Evolutionary conservation across 2,329 filamentous ascomycete genomes (phyloP).

Genomic region (Alternaria sp.): DNA sequence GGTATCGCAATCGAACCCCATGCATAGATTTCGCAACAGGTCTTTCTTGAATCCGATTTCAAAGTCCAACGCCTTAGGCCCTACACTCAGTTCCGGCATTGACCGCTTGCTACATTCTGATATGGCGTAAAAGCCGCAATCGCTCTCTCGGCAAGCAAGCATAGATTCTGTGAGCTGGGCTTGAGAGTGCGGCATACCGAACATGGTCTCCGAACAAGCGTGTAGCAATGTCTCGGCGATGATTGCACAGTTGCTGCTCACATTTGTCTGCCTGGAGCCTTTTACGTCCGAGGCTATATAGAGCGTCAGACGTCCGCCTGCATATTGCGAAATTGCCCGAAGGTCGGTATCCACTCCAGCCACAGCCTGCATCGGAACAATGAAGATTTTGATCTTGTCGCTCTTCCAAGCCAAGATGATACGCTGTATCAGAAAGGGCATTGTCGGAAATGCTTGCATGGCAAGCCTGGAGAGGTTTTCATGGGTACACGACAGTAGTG

Average conservation of each 20-base stretch:
- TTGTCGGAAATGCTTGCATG: conserved; percentile 57
- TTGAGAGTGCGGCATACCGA: conserved; percentile 44
- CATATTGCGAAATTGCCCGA: conserved; percentile 47
- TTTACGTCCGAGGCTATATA: conserved; percentile 45
- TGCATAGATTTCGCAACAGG: conserved; percentile 57
- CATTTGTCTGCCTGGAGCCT: conserved; percentile 35
- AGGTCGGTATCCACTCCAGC: conserved; percentile 46
- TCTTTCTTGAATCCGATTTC: conserved; percentile 51
- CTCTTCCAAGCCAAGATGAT: conserved; percentile 46
- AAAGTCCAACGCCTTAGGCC: conserved; percentile 29
- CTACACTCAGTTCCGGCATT: conserved; percentile 37
- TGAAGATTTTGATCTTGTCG: conserved; percentile 43
- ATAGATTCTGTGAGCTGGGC: conserved; percentile 46
- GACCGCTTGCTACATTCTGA: conserved; percentile 47
- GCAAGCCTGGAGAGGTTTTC: conserved; percentile 45
- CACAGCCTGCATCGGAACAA: conserved; percentile 46
- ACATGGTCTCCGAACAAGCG: conserved; percentile 45
- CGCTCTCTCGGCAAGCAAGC: conserved; percentile 33
- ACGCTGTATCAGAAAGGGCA: conserved; percentile 43
- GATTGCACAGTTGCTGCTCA: conserved; percentile 44
- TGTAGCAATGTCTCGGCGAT: conserved; percentile 49
- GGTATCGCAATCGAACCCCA: conserved; percentile 60
- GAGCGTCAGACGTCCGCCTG: conserved; percentile 39
- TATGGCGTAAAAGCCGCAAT: conserved; percentile 32
- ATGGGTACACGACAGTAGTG: conserved; percentile 51